Percentiles rank a stretch among this genome's conserved stretches.
Evolutionary conservation across 768 basidiomycete genomes (phyloP).

Genomic region (Russula compacta): DNA sequence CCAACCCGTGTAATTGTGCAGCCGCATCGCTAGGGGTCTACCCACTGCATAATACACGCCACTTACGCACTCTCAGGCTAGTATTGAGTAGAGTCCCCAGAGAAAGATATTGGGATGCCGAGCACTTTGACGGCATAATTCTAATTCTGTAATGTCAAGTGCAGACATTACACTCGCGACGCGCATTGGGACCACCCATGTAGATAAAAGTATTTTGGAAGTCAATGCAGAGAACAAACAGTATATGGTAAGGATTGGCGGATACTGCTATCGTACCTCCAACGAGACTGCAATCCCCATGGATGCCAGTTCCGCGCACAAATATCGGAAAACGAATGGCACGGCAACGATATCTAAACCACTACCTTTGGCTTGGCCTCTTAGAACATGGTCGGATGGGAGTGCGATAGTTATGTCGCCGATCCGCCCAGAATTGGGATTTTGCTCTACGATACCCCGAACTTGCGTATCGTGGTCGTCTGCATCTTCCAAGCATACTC

Average conservation of each 20-base stretch:
- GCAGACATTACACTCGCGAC: not conserved
- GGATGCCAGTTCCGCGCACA: constrained; percentile 93
- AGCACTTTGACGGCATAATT: not conserved
- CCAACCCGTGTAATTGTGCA: not conserved
- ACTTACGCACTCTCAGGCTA: no score
- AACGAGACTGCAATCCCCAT: constrained; percentile 95
- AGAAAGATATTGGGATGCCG: no score
- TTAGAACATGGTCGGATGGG: constrained; percentile 57
- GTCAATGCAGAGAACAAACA: not conserved
- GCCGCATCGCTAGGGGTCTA: not conserved
- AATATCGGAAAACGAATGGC: constrained; percentile 89
- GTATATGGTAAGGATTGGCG: not conserved
- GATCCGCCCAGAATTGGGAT: constrained; percentile 26
- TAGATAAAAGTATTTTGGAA: not conserved
- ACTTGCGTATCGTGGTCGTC: constrained; percentile 56
- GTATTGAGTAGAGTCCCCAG: not conserved
- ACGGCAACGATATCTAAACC: constrained; percentile 93
- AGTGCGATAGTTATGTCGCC: constrained; percentile 58
- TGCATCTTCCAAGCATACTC: constrained; percentile 74
- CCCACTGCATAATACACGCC: not conserved
- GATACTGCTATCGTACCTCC: constrained; percentile 39
- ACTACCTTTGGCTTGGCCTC: constrained; percentile 51
- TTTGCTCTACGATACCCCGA: constrained; percentile 46
- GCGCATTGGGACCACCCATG: not conserved
- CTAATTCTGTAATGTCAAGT: not conserved